Conservation (phyloP, 2,329 filamentous ascomycete species). For the Arachnopeziza araneosa region DNA sequence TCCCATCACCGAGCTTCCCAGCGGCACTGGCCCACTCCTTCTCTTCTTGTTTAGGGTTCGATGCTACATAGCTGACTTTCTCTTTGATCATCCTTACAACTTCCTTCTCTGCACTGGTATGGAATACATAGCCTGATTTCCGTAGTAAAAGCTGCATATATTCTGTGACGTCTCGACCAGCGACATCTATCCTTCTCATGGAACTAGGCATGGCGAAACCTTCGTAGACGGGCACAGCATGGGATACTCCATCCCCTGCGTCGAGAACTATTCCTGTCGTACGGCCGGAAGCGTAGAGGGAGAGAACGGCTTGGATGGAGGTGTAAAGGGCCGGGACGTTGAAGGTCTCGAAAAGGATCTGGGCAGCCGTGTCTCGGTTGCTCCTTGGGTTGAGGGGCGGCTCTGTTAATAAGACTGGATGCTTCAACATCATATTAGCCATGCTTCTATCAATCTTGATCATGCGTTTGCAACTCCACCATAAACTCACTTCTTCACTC, state of each 20-base stretch:
- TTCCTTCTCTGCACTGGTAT: slow-evolving; percentile 98
- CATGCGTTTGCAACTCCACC: not conserved
- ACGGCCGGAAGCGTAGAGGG: slow-evolving; percentile 89
- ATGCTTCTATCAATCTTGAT: not conserved
- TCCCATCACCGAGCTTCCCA: slow-evolving; percentile 65
- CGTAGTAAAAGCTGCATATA: slow-evolving; percentile 85
- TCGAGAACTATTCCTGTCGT: slow-evolving; percentile 96
- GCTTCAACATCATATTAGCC: slow-evolving; percentile 42
- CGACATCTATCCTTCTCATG: slow-evolving; percentile 93
- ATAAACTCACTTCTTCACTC: slow-evolving; percentile 77
- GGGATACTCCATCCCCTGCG: slow-evolving; percentile 91
- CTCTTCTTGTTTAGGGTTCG: slow-evolving; percentile 89
- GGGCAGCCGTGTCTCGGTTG: slow-evolving; percentile 93
- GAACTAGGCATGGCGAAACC: slow-evolving; percentile 95
- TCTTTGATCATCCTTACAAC: slow-evolving; percentile 98
- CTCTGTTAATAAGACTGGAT: slow-evolving; percentile 93
- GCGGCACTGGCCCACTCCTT: slow-evolving; percentile 80
- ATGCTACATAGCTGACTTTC: slow-evolving; percentile 83
- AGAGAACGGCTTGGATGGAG: slow-evolving; percentile 94
- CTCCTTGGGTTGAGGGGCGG: slow-evolving; percentile 90
- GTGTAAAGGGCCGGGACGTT: slow-evolving; percentile 96
- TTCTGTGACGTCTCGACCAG: slow-evolving; percentile 92
- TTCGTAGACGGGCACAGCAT: slow-evolving; percentile 95
- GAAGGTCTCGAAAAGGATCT: slow-evolving; percentile 98
- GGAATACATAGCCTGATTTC: slow-evolving; percentile 90